Evolutionary conservation across 495 filamentous ascomycete genomes (phyloP).

Genomic region (Chaetomium cochliodes): DNA sequence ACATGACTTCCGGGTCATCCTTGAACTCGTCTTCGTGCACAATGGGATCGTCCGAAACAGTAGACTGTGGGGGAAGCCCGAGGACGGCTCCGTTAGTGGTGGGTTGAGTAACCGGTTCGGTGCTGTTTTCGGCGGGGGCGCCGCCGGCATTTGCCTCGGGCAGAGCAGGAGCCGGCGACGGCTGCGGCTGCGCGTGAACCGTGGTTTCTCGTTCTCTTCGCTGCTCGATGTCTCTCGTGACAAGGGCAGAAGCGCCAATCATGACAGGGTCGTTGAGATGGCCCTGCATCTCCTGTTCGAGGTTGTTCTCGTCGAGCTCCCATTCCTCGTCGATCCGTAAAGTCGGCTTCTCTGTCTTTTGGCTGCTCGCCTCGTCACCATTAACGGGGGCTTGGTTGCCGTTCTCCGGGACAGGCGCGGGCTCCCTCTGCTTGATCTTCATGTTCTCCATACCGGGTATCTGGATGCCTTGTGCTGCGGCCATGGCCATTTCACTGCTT

Average conservation of each 20-base stretch:
- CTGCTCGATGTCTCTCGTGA: conserved; percentile 34
- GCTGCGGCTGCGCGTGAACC: neutral
- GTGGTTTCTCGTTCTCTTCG: conserved; percentile 28
- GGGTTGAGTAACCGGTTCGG: conserved; percentile 1
- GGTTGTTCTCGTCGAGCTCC: conserved; percentile 47
- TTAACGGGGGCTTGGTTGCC: neutral
- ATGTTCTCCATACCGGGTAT: conserved; percentile 25
- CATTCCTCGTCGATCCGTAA: conserved; percentile 48
- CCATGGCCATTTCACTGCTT: conserved; percentile 39
- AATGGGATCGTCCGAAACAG: conserved; percentile 49
- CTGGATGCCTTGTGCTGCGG: conserved; percentile 33
- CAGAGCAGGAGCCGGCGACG: neutral
- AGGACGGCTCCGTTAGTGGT: conserved; percentile 1
- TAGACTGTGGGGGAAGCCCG: conserved; percentile 16
- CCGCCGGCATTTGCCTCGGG: neutral
- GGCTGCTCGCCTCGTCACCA: neutral
- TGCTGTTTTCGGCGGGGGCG: neutral
- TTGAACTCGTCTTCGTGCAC: conserved; percentile 76
- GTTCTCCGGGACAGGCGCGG: neutral
- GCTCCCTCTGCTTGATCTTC: conserved; percentile 20
- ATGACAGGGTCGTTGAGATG: conserved; percentile 47
- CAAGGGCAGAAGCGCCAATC: conserved; percentile 41
- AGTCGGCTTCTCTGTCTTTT: conserved; percentile 22
- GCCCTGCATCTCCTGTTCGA: conserved; percentile 53
- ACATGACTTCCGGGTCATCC: conserved; percentile 77